Evolutionary conservation across 768 basidiomycete species (phyloP), one percentile per base, ranked within the genome.

Genomic region (Agrocybe praecox): DNA sequence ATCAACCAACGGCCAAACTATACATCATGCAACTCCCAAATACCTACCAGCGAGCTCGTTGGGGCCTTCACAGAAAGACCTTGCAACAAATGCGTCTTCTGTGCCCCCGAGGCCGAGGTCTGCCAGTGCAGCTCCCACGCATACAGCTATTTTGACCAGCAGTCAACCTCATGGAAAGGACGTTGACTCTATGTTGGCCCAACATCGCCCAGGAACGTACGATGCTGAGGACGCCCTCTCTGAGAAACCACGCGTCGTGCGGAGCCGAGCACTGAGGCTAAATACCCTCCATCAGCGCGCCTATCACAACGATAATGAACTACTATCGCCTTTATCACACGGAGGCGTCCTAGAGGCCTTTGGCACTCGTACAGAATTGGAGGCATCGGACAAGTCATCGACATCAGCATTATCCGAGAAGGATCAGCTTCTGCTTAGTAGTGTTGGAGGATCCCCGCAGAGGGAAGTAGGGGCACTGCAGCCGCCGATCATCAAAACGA

Each of bases 221-320:
- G 52, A 26, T 18, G n/a, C 40, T 19, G 52, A 61, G 26, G n/a
- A n/a, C n/a, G 59, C 60, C 6, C 22, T 46, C 19, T 15, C 22
- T 9, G 62, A 63, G 40, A 22, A 51, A 2, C 46, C 44, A 43
- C 62, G 57, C 17, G 36, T 40, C n/a, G 36, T 60, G 29, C 24
- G 57, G 22, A 55, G 62, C 22, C 47, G 62, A 36, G 34, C 59
- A 21, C 47, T 60, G 18, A 36, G 59, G n/a, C 52, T 60, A 43
- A 64, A 57, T n/a, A 56, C 56, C 19, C 46, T 60, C 17, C 62
- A 63, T 52, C 61, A 62, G 49, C 64, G 64, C 33, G 52, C 51
- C 34, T 62, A 58, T 51, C 59, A 60, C 22, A 40, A 21, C 46
- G 61, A 62, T 36, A 56, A 65, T n/a, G n/a, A n/a, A n/a, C n/a